Base-by-base conservation (phyloP, 768 basidiomycete species). In the Russula dissimulans region DNA sequence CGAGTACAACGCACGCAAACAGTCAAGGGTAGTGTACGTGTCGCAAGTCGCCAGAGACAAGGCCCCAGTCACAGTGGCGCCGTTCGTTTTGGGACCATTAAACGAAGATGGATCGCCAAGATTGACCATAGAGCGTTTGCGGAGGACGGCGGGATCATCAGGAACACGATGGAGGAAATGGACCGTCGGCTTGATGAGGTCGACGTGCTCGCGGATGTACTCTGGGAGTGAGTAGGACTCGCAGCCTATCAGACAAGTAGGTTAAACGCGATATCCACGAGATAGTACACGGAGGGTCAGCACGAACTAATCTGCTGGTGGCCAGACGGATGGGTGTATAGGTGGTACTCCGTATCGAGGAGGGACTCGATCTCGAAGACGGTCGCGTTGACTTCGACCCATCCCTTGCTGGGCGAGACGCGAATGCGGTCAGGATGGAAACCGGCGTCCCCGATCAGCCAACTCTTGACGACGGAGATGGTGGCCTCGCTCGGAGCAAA, bases 1-100 rank as follows among this genome's bases (percentile, higher is more conserved):
- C n/a, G 79, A 79, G 65, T 87, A 87, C 56, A 87, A 65, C 3
- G 75, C 75, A 42, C 81, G 73, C 59, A 88, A 73, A 67, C 85
- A 88, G 2, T 74, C 64, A 6, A 83, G 84, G 0, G 85, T 87
- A 54, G 81, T 80, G 17, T 68, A 57, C 4, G 64, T 49, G 49
- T 76, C 76, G 55, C 78, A 79, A 7, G 69, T 60, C 0, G 34
- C 54, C 36, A 77, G 62, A 57, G 48, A 54, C 26, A 52, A 52
- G 15, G n/a, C 58, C 67, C 26, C 57, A 54, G 15, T 18, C 56
- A 22, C 70, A 61, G 22, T 36, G 26, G 18, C 63, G 17, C 32
- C 69, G 66, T 22, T 26, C 18, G 45, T 69, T 69, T 69, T 67
- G 0, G 65, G 54, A 57, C 57, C 29, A 36, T 45, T 53, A 7